Conservation (phyloP, 164 flowering plant species). For the Saururus chinensis region DNA sequence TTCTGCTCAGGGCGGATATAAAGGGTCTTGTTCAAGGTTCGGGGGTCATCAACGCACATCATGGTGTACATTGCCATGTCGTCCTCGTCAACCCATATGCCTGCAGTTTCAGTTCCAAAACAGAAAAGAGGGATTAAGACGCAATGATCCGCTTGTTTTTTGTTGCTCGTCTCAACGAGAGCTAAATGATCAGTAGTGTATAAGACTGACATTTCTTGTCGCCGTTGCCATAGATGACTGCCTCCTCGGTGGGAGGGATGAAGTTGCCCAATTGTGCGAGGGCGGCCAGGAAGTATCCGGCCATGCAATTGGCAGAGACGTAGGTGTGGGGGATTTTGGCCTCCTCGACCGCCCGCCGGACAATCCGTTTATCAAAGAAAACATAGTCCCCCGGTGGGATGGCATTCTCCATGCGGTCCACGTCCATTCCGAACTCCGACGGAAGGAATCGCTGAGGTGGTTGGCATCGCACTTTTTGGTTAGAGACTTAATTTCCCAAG, state of each 20-base stretch:
- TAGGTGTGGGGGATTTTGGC: constrained; percentile 20
- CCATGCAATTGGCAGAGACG: constrained; percentile 17
- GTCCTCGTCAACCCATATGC: constrained; percentile 8
- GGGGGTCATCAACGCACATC: constrained; percentile 5
- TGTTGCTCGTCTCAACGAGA: too few relatives aligned
- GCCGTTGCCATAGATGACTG: constrained; percentile 22
- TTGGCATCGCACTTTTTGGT: too few relatives aligned
- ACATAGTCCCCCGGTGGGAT: constrained; percentile 17
- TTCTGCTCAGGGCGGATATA: constrained; percentile 1
- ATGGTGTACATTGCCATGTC: constrained; percentile 7
- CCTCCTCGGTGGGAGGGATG: constrained; percentile 23
- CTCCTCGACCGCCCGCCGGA: constrained; percentile 19
- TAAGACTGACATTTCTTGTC: constrained; percentile 19
- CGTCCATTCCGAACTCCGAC: constrained; percentile 34
- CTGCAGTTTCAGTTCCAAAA: too few relatives aligned
- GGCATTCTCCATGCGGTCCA: constrained; percentile 23
- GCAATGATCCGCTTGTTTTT: too few relatives aligned
- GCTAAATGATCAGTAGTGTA: too few relatives aligned
- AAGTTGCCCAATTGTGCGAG: constrained; percentile 18
- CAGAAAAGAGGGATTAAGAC: too few relatives aligned
- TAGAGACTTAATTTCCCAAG: too few relatives aligned
- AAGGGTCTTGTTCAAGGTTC: constrained; percentile 9
- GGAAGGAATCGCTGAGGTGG: constrained; percentile 16
- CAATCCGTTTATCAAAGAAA: constrained; percentile 14
- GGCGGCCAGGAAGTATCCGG: constrained; percentile 11